phyloP scores from a whole-genome alignment of 352 stramenopile genomes.

The Phytophthora quininea region DNA sequence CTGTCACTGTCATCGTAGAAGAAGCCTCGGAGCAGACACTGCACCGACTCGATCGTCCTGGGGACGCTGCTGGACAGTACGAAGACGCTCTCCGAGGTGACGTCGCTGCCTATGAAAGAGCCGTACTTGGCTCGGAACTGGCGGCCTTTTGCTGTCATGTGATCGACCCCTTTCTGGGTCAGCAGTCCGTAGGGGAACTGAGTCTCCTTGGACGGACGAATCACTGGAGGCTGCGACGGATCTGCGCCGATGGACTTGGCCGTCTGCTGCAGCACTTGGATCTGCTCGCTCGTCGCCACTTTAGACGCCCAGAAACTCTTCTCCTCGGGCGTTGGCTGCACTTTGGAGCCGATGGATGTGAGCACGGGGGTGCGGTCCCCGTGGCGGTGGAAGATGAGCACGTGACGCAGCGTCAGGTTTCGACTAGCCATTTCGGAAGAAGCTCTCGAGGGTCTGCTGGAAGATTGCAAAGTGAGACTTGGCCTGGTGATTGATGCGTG shows the following conservation, averaged over 20 bases:
- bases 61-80: slow-evolving; percentile 80
- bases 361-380: slow-evolving; percentile 84
- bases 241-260: slow-evolving; percentile 56
- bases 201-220: slow-evolving; percentile 42
- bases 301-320: slow-evolving; percentile 64
- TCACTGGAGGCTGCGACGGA: slow-evolving; percentile 47
- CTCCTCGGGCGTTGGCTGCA: slow-evolving; percentile 58
- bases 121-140: slow-evolving; percentile 54
- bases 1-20: slow-evolving; percentile 41
- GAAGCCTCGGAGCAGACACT: slow-evolving; percentile 75
- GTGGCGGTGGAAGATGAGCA: slow-evolving; percentile 83
- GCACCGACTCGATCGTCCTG: slow-evolving; percentile 78
- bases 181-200: slow-evolving; percentile 63
- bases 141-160: slow-evolving; percentile 74
- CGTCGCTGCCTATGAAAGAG: slow-evolving; percentile 37
- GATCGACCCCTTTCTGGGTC: slow-evolving; percentile 66
- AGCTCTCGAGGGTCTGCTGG: slow-evolving; percentile 10
- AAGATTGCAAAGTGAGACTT: slow-evolving; percentile 29
- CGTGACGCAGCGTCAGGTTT: slow-evolving; percentile 65
- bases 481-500: not conserved
- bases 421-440: not conserved
- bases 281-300: slow-evolving; percentile 59
- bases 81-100: slow-evolving; percentile 57
- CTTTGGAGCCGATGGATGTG: slow-evolving; percentile 57
- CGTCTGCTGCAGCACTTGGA: slow-evolving; percentile 50